Evolutionary conservation across 768 basidiomycete genomes (phyloP).

Genomic region (Lentinula lateritia): DNA sequence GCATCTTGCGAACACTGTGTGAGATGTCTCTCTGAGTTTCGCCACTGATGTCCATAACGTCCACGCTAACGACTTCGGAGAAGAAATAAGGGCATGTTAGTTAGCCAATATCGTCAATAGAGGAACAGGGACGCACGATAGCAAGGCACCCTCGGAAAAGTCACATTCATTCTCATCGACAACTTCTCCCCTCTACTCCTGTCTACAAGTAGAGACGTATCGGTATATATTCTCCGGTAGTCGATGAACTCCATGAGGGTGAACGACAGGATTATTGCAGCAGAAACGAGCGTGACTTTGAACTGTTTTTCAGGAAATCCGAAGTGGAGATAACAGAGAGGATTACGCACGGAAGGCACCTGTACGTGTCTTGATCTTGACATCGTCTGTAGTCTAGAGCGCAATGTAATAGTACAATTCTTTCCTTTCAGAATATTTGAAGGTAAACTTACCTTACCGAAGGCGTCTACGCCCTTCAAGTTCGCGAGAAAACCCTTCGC

Average conservation of each 20-base stretch:
- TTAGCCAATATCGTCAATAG: neutral
- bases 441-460: slow-evolving; percentile 83
- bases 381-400: slow-evolving; percentile 92
- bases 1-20: slow-evolving; percentile 82
- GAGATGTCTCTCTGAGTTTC: slow-evolving; percentile 89
- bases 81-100: neutral
- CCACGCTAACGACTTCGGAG: slow-evolving; percentile 78
- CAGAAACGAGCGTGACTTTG: slow-evolving; percentile 86
- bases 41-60: slow-evolving; percentile 97
- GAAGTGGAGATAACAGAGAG: no score
- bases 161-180: slow-evolving; percentile 85
- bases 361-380: slow-evolving; percentile 96
- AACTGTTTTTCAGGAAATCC: neutral
- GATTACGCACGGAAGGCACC: slow-evolving; percentile 75
- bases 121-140: slow-evolving; percentile 61
- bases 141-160: slow-evolving; percentile 95
- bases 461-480: slow-evolving; percentile 94
- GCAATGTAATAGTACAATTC: neutral
- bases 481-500: slow-evolving; percentile 71
- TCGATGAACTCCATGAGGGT: slow-evolving; percentile 94
- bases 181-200: slow-evolving; percentile 92
- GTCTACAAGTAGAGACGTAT: slow-evolving; percentile 93
- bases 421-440: neutral
- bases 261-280: slow-evolving; percentile 88
- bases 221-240: slow-evolving; percentile 80